phyloP scores from a whole-genome alignment of 23 red algal genomes.

The Gracilaria gracilis region DNA sequence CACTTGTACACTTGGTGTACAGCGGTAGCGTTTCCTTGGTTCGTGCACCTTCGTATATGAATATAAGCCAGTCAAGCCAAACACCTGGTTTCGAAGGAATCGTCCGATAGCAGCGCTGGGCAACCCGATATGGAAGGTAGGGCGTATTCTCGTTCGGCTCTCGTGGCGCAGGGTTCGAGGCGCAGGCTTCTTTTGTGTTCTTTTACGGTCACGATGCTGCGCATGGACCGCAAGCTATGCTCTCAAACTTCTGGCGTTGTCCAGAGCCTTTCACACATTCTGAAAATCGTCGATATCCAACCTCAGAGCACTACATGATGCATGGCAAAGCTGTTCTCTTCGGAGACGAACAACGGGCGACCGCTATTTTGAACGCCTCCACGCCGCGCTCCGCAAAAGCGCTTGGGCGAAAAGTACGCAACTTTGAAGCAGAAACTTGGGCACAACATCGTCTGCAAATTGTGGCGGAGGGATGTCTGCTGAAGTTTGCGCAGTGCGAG shows the following conservation, averaged over 20 bases:
- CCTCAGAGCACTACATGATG: conserved; percentile 40
- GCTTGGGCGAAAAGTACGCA: no score
- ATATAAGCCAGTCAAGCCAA: no score
- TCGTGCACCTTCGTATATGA: no score
- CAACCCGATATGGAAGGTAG: no score
- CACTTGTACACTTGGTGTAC: no score
- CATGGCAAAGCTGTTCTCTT: conserved; percentile 33
- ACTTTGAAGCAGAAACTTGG: background rate
- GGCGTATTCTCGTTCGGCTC: background rate
- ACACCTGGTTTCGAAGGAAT: no score
- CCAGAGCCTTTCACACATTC: background rate
- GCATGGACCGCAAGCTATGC: background rate
- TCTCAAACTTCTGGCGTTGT: conserved; percentile 14
- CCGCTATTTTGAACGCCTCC: background rate
- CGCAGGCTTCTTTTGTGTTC: background rate
- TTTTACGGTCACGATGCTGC: conserved; percentile 13
- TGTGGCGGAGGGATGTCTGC: conserved; percentile 5
- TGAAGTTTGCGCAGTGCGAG: conserved; percentile 20
- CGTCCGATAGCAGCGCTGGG: no score
- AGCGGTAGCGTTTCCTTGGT: no score
- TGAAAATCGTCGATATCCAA: background rate
- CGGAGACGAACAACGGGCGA: background rate
- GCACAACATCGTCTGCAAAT: background rate
- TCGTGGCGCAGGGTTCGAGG: background rate
- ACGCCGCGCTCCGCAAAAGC: background rate